Conservation (phyloP, 2,329 filamentous ascomycete species). For the Plenodomus lindquistii region DNA sequence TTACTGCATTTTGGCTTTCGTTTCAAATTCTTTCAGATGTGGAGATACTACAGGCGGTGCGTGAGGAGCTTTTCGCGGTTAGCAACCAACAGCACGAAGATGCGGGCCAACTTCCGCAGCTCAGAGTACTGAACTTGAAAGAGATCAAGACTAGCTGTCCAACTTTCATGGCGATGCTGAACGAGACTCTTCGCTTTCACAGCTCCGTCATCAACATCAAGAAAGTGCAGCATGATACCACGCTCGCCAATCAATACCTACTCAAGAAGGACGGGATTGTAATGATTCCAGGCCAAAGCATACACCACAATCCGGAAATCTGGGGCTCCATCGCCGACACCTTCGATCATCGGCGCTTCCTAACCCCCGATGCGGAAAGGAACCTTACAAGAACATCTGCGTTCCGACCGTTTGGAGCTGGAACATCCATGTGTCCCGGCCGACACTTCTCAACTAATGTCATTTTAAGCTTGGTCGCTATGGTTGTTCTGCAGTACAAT, state of each 20-base stretch:
- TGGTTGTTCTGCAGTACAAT: constrained; percentile 42
- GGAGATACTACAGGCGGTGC: constrained; percentile 29
- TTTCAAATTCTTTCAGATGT: constrained; percentile 45
- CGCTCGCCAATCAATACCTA: constrained; percentile 36
- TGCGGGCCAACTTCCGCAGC: not conserved
- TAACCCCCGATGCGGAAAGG: constrained; percentile 9
- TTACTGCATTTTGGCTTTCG: constrained; percentile 49
- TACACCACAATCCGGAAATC: constrained; percentile 35
- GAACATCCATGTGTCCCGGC: constrained; percentile 43
- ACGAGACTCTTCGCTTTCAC: constrained; percentile 49
- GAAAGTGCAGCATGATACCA: constrained; percentile 42
- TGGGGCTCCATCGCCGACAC: constrained; percentile 39
- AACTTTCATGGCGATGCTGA: constrained; percentile 46
- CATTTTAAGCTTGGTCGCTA: constrained; percentile 36
- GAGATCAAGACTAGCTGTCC: constrained; percentile 44
- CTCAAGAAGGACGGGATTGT: constrained; percentile 43
- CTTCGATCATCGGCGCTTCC: constrained; percentile 44
- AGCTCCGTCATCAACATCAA: constrained; percentile 46
- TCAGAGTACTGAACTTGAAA: constrained; percentile 34
- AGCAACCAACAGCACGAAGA: constrained; percentile 1
- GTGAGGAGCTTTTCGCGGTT: constrained; percentile 32
- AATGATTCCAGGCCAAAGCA: constrained; percentile 40
- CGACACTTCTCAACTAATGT: constrained; percentile 44
- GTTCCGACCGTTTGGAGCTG: constrained; percentile 43
- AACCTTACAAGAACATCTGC: constrained; percentile 28